These are phyloP conservation scores for Leccinum barrowsii DNA, from an alignment of 768 basidiomycete species.

Conservation along the genomic window DNA sequence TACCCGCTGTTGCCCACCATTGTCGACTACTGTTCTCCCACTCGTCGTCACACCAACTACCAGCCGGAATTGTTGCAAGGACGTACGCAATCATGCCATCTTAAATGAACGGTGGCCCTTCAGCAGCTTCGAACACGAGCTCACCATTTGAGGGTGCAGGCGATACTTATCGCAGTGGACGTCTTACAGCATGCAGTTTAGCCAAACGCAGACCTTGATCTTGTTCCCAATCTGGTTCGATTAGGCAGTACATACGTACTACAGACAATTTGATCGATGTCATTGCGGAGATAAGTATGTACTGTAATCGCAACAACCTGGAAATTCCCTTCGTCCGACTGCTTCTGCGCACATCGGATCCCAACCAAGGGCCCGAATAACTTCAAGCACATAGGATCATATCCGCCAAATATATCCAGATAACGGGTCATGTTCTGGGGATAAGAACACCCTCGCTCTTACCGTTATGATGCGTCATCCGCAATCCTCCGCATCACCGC, in stretches of 20 bases:
- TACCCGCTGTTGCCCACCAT: too few species aligned
- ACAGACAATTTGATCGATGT: too few species aligned
- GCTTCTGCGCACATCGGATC: neutral
- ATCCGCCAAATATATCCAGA: neutral
- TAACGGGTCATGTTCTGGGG: neutral
- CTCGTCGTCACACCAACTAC: neutral
- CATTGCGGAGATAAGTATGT: neutral
- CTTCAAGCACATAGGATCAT: neutral
- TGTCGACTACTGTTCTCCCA: too few species aligned
- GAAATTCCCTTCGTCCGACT: neutral
- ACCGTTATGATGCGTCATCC: neutral
- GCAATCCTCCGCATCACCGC: neutral
- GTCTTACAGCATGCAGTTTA: too few species aligned
- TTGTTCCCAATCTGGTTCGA: too few species aligned
- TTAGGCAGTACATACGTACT: neutral
- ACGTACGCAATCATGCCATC: neutral
- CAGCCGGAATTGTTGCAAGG: neutral
- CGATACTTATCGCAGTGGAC: too few species aligned
- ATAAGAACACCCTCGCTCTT: neutral
- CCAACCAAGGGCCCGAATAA: neutral
- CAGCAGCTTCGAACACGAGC: neutral
- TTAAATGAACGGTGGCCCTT: neutral
- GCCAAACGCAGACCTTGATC: too few species aligned
- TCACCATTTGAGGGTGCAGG: neutral
- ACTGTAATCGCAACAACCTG: neutral